Evolutionary conservation across 2,329 filamentous ascomycete species (phyloP).

Genomic region (Ambrosiella cleistominuta): DNA sequence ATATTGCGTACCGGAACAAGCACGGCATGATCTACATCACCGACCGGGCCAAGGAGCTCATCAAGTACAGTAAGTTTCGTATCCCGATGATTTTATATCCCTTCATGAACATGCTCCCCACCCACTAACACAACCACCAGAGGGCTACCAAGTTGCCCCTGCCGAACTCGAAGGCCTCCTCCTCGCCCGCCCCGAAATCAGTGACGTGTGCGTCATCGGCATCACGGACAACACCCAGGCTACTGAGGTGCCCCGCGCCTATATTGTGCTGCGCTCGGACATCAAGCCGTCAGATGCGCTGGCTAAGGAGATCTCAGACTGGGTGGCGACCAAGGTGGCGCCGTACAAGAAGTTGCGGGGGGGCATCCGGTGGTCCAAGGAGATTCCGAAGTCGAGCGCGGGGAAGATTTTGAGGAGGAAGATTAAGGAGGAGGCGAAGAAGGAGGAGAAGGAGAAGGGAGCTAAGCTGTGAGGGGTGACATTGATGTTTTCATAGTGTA

Average conservation of each 20-base stretch:
- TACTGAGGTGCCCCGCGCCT: conserved; percentile 47
- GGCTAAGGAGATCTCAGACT: conserved; percentile 21
- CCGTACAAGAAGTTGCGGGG: conserved; percentile 52
- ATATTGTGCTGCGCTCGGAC: conserved; percentile 22
- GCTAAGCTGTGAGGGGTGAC: background rate
- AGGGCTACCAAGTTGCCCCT: conserved; percentile 53
- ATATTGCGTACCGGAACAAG: conserved; percentile 62
- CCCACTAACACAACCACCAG: conserved; percentile 23
- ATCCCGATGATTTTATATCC: background rate
- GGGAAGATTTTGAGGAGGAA: conserved; percentile 32
- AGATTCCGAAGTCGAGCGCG: conserved; percentile 51
- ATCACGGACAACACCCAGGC: conserved; percentile 39
- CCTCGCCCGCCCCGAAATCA: conserved; percentile 26
- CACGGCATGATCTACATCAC: conserved; percentile 79
- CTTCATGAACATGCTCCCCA: background rate
- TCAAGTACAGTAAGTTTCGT: conserved; percentile 32
- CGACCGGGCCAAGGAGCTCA: conserved; percentile 59
- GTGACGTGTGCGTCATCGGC: conserved; percentile 49
- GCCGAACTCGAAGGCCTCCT: conserved; percentile 43
- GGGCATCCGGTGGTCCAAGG: conserved; percentile 49
- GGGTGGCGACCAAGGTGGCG: conserved; percentile 39
- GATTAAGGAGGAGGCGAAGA: conserved; percentile 27
- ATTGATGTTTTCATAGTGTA: background rate
- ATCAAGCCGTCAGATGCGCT: conserved; percentile 20
- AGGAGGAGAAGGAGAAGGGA: background rate